Base-by-base conservation (phyloP, 2,329 filamentous ascomycete genomes). In the Penicillium sp. region DNA sequence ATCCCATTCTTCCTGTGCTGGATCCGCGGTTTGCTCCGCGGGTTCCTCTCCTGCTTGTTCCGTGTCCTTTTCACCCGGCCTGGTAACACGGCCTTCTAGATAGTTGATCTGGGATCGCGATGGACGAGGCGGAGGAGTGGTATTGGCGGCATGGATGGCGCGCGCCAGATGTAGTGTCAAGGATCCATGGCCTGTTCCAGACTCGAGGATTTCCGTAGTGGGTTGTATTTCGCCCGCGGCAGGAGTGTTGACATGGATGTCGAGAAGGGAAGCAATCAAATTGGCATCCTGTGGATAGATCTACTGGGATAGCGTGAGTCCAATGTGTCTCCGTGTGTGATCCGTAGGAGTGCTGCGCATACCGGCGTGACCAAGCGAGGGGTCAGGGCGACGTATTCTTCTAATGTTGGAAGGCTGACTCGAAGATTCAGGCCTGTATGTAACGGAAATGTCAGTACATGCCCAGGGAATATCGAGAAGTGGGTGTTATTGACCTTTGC, bases 181-280 rank as follows among this genome's bases (percentile, higher is more conserved):
- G 34, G 87, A 86, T 55, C 90, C 90, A 78, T 92, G 89, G n/a
- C 90, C 90, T 4, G 90, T 94, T 16, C 90, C 90, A 45, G 89
- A 89, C 72, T 94, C 90, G 50, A 94, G 85, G 42, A 94, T 89
- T 67, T 93, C 88, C 13, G 92, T 71, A 0, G 80, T 82, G 9
- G 77, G 71, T 37, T 63, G 59, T 16, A 62, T 59, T 7, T 68
- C 66, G 9, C 66, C 65, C 6, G 64, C 60, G 15, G 72, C 63
- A 13, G 74, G 69, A 6, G 72, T 68, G 3, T 76, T 68, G 31
- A 85, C 82, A 68, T 93, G 86, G 42, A 94, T 79, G 68, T 94
- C 89, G 23, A 95, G 80, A 25, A 92, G 78, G 1, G 85, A 88
- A 37, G 91, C 86, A 50, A 94, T 92, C 32, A 89, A 75, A 60